Evolutionary conservation across 495 filamentous ascomycete genomes (phyloP), one percentile per base, ranked within the genome.

Genomic region (Cryomyces antarcticus): DNA sequence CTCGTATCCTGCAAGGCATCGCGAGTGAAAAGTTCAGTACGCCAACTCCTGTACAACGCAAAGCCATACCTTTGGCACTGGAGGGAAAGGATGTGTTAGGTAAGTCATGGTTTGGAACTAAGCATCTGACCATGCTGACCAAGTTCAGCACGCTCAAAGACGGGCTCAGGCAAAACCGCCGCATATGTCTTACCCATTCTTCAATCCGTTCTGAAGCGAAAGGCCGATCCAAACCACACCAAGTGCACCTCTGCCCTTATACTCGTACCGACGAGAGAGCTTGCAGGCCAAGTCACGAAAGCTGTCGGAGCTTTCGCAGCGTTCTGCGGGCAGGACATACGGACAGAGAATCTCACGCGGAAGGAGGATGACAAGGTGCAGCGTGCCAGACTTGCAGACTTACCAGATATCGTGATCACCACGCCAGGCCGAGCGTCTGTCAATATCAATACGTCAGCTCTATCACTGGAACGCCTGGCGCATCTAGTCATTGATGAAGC

Each of bases 121-220:
- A 10, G 33, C 33, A 9, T 10, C 9, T 47, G 56, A 38, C 35
- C 7, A 13, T 46, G 37, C 59, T 66, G 42, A 67, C 43, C 39
- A 9, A 39, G 30, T 39, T 29, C 41, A 44, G 76, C 84, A 41
- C 82, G 82, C 49, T 80, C 88, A 36, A 89, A 85, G 60, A 95
- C 87, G 13, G 87, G 87, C 28, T 89, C 85, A 13, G 88, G 89
- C 38, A 97, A 97, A 63, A 97, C 89, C 5, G 81, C 82, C n/a
- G 89, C 89, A 41, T 97, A 97, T 60, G 66, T 94, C n/a, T 69
- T 96, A 28, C 89, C 89, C 1, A 70, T 94, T 34, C 61, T 96
- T 34, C 78, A 93, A 49, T 65, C 68, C 24, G 82, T 93, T 41
- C 67, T 97, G 7, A 76, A 74, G 51, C 70, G 70, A 41, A 93